Evolutionary conservation across 805 yeast genomes (phyloP), one percentile per base, ranked within the genome.

Genomic region (Priceomyces medius): DNA sequence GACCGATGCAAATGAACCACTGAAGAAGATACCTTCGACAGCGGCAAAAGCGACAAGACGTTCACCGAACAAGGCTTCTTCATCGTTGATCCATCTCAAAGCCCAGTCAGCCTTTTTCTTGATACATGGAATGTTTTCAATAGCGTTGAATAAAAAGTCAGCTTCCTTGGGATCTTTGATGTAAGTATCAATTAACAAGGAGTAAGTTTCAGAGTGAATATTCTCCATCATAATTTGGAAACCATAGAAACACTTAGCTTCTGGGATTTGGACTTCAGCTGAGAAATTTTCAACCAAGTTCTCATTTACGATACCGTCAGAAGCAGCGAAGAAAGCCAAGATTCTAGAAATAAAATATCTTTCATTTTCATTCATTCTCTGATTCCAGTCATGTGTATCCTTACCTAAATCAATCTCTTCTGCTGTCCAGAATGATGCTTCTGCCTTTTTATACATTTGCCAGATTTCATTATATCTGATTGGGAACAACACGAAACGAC

Each of bases 211-310:
- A 18, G 97, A 84, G 70, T 91, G 99, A 61, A 91, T 93, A 77
- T 93, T 91, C 74, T 91, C 99, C 91, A 93, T 93, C 98, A 90
- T 90, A 69, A 91, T 93, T 76, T 91, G 99, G 87, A 93, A 91
- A 36, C 99, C 99, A 67, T 91, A 91, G 77, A 91, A 93, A 68
- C 97, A 90, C 69, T 91, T 90, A 58, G 98, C 99, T 75, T 91
- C 99, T 43, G 99, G 93, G 50, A 88, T 72, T 70, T 90, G 97
- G 46, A 93, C 97, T 72, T 91, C 98, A 50, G 96, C 96, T 43
- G 95, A 84, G 74, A 91, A 91, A 65, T 95, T 90, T 72, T 91
- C 98, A 48, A 91, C 97, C 64, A 91, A 79, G 72, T 91, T 91
- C 74, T 91, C 99, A 64, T 93, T 93, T 54, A 91, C 99, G 53